Base-by-base conservation (phyloP, 1,284 basidiomycete species). In the Ustilago xerochloae region DNA sequence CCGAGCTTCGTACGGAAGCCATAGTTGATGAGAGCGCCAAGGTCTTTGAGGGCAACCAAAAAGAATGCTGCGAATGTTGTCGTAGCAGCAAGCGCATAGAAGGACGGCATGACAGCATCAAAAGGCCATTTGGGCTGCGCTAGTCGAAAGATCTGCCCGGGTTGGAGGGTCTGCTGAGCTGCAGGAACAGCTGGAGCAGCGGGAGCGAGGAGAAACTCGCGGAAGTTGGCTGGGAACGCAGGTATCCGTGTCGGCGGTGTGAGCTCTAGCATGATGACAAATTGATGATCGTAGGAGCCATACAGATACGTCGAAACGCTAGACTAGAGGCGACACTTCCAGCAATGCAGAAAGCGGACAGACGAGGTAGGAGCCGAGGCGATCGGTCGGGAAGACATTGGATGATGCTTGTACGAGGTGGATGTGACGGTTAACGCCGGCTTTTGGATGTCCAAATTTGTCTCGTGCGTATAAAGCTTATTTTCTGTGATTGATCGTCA, bases 101-200 rank as follows among this genome's bases (percentile, higher is more conserved):
- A 71, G 2, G 69, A 72, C 3, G 69, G 69, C 50, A 58, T 50
- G 35, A 57, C 54, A 1, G 45, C 24, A n/a, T 62, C 59, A 10
- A 50, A 48, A 13, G 68, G 69, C 69, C 69, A 72, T 16, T 29
- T 28, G 12, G 69, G 69, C 29, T 72, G 69, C 13, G 69, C 69
- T 24, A 72, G 59, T 13, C 50, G 69, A 48, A 63, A 72, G 62
- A 72, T 60, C 43, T 62, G 49, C n/a, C 69, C 69, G 1, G 63
- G 69, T 15, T 43, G 41, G 6, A 72, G 56, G 5, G 52, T 61
- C 38, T 64, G 62, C n/a, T 55, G 63, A 3, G 58, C 55, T 10
- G 51, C 33, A 3, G 69, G 63, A n/a, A 63, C 16, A 38, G 59
- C 39, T 16, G 63, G 63, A 6, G 56, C 63, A 9, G 22, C 59